phyloP scores from a whole-genome alignment of 2,329 filamentous ascomycete genomes.

The Aspergillus novofumigatus region DNA sequence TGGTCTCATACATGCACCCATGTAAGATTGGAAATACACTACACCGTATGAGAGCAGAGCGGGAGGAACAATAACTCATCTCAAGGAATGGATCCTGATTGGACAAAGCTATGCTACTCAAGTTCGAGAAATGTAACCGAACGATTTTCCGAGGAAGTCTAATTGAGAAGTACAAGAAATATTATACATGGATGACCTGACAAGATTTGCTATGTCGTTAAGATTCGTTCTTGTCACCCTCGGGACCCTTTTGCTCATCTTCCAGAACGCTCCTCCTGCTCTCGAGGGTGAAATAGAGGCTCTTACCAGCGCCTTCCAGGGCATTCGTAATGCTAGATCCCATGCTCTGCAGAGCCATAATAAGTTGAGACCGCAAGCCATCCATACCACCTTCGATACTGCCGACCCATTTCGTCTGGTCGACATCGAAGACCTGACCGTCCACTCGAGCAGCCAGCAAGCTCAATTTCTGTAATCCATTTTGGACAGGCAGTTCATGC shows the following conservation, averaged over 20 bases:
- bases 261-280: slow-evolving; percentile 76
- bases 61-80: no score
- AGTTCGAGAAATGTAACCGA: neutral
- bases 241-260: slow-evolving; percentile 53
- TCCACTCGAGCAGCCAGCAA: slow-evolving; percentile 84
- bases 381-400: slow-evolving; percentile 77
- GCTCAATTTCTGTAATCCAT: slow-evolving; percentile 79
- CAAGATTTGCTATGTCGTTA: slow-evolving; percentile 17
- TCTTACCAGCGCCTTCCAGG: slow-evolving; percentile 77
- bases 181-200: slow-evolving; percentile 32
- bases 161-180: slow-evolving; percentile 25
- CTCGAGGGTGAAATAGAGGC: slow-evolving; percentile 84
- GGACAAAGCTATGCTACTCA: neutral
- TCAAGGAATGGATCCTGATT: no score
- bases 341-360: slow-evolving; percentile 73
- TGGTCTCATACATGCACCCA: neutral
- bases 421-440: slow-evolving; percentile 73
- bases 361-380: slow-evolving; percentile 74
- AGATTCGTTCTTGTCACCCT: slow-evolving; percentile 31
- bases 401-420: slow-evolving; percentile 66
- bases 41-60: no score
- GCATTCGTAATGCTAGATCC: slow-evolving; percentile 71
- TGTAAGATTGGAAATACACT: no score
- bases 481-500: slow-evolving; percentile 74
- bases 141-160: neutral